These are phyloP conservation scores for Nothopassalora personata DNA, from an alignment of 2,329 filamentous ascomycete genomes.

Conservation along the genomic window DNA sequence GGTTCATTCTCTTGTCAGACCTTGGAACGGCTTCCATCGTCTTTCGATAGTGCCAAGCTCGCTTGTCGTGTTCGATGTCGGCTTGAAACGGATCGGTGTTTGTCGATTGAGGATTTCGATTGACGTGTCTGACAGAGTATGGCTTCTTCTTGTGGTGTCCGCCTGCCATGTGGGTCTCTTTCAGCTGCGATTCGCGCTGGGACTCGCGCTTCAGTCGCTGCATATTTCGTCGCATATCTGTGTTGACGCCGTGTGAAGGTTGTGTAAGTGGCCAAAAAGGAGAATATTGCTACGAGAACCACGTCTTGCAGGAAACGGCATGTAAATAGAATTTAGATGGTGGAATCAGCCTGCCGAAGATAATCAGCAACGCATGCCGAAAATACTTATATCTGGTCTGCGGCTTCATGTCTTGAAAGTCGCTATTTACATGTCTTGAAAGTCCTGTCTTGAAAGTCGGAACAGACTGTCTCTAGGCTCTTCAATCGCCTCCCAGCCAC, in stretches of 20 bases:
- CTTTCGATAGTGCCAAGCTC: background rate
- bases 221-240: no score
- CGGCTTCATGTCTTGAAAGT: no score
- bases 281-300: no score
- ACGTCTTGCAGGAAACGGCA: background rate
- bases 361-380: background rate
- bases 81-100: background rate
- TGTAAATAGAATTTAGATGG: background rate
- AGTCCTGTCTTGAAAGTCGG: no score
- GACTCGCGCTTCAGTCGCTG: no score
- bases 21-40: background rate
- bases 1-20: background rate
- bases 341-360: background rate
- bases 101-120: no score
- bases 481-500: background rate
- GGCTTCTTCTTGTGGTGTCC: background rate
- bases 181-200: background rate
- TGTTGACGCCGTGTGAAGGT: no score
- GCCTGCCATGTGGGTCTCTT: background rate
- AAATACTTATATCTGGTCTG: no score
- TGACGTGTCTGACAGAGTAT: background rate
- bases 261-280: no score
- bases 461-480: background rate
- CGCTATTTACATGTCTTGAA: no score
- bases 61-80: background rate